A percentile compares a stretch with the other conserved stretches of the same genome.
Conservation (phyloP, 164 flowering plant species). For the Vitis rupestris region DNA sequence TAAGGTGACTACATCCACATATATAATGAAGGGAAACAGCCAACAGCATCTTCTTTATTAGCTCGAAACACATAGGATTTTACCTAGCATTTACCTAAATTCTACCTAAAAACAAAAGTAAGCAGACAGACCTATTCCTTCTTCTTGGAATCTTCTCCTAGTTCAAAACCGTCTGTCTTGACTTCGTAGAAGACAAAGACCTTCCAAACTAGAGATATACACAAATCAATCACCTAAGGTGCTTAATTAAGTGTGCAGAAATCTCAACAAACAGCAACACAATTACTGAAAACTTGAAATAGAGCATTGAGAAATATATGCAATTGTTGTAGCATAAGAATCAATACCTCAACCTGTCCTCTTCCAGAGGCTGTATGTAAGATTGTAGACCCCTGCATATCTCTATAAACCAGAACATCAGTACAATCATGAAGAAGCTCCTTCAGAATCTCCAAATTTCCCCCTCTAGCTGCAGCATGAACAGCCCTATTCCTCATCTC, state of each 20-base stretch:
- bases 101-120: neutral
- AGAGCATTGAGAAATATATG: neutral
- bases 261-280: too few species aligned
- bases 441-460: conserved; percentile 69
- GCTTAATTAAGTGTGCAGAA: too few species aligned
- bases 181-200: too few species aligned
- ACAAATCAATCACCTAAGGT: too few species aligned
- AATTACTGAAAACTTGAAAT: neutral
- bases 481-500: conserved; percentile 79
- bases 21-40: neutral
- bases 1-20: neutral
- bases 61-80: neutral
- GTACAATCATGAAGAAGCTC: conserved; percentile 50
- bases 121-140: too few species aligned
- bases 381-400: conserved; percentile 68
- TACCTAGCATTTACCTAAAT: neutral
- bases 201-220: too few species aligned
- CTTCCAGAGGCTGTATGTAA: conserved; percentile 84
- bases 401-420: conserved; percentile 62
- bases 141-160: too few species aligned
- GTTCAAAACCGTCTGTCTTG: too few species aligned
- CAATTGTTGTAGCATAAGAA: neutral
- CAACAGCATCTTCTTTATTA: neutral
- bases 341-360: conserved; percentile 88
- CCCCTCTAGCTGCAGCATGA: conserved; percentile 93